A percentile compares a stretch with the other conserved stretches of the same genome.
These are phyloP conservation scores for Jackrogersella minutella DNA, from an alignment of 495 filamentous ascomycete genomes.

Conservation along the genomic window DNA sequence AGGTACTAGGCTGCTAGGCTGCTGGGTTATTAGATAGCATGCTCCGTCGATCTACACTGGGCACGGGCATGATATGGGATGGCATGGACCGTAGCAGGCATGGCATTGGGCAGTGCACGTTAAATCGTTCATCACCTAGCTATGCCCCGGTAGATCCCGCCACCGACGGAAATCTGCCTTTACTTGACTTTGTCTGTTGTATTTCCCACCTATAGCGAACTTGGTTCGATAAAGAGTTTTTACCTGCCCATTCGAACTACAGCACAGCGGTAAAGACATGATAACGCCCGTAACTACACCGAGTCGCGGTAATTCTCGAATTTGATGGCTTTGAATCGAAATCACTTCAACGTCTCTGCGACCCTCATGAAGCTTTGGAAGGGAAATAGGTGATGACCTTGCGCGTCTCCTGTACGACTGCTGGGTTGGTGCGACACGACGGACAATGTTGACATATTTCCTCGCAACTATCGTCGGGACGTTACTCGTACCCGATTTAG, in stretches of 20 bases:
- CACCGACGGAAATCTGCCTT: conserved; percentile 31
- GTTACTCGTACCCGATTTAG: conserved; percentile 47
- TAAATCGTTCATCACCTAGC: conserved; percentile 28
- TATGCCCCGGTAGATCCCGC: conserved; percentile 39
- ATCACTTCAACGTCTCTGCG: conserved; percentile 19
- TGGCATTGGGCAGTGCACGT: conserved; percentile 32
- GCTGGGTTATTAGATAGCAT: conserved; percentile 32
- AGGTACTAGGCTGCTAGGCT: no score
- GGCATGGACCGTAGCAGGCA: conserved; percentile 29
- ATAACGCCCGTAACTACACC: conserved; percentile 17
- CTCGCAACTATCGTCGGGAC: conserved; percentile 51
- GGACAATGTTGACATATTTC: conserved; percentile 43
- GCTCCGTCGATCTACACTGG: conserved; percentile 38
- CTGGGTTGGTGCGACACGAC: conserved; percentile 37
- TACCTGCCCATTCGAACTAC: conserved; percentile 19
- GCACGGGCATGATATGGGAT: conserved; percentile 29
- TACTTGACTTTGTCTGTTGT: conserved; percentile 34
- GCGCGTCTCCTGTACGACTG: conserved; percentile 41
- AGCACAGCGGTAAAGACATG: conserved; percentile 25
- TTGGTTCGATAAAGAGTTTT: conserved; percentile 15
- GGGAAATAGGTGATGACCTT: conserved; percentile 42
- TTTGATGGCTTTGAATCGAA: conserved; percentile 38
- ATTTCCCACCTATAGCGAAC: conserved; percentile 6
- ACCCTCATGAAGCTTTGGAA: conserved; percentile 44
- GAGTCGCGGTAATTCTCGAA: conserved; percentile 14